These are phyloP conservation scores for Durusdinium trenchii DNA, from an alignment of 73 alveolate genomes.

Conservation along the genomic window DNA sequence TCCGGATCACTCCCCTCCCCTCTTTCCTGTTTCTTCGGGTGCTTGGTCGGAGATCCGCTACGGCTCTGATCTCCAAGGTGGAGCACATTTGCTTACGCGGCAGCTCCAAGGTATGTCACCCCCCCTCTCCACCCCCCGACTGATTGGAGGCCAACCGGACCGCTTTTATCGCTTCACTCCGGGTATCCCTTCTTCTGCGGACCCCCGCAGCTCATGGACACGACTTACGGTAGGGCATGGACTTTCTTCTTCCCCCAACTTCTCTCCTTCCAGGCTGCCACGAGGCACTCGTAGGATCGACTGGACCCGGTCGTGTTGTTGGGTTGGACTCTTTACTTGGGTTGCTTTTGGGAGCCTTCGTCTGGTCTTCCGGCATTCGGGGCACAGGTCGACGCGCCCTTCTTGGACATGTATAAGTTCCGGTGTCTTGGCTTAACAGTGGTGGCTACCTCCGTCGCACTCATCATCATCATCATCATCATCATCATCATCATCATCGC, in stretches of 20 bases:
- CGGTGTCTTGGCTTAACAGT: neutral
- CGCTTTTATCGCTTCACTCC: neutral
- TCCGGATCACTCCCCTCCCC: neutral
- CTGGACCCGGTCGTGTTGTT: too few relatives aligned
- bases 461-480: neutral
- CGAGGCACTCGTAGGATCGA: neutral
- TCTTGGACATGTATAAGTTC: neutral
- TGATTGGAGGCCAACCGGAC: too few relatives aligned
- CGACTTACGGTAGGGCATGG: too few relatives aligned
- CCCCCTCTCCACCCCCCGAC: too few relatives aligned
- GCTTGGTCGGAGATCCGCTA: neutral
- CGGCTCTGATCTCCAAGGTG: neutral
- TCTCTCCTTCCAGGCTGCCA: neutral
- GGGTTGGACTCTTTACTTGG: too few relatives aligned
- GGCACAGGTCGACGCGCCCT: constrained; percentile 17
- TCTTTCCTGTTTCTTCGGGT: neutral
- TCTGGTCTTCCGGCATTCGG: too few relatives aligned
- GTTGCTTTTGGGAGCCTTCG: neutral
- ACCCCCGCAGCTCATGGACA: too few relatives aligned
- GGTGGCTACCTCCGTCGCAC: neutral
- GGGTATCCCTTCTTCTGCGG: neutral
- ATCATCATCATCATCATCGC: too few relatives aligned
- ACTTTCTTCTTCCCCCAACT: neutral
- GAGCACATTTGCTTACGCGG: neutral
- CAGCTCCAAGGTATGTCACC: neutral